Base-by-base conservation (phyloP, 768 basidiomycete species). In the Trametes punicea region DNA sequence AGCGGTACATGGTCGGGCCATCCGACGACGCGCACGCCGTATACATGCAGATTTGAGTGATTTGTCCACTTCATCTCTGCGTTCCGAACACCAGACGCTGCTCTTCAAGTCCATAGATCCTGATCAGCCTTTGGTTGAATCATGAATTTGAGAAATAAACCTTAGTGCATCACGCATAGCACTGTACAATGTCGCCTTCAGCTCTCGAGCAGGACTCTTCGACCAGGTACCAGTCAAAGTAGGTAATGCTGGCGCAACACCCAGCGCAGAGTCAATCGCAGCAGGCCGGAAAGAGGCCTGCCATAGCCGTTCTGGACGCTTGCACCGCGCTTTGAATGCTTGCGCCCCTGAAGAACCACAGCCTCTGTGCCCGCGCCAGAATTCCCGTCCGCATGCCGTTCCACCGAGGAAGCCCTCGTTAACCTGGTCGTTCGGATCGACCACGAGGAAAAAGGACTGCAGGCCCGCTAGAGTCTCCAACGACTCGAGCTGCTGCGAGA, bases 11-110 rank as follows among this genome's bases (percentile, higher is more conserved):
- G 71, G 21, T 74, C 57, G 9, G 86, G 86, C 86, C 86, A 88
- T 38, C 86, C 86, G 13, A 81, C 73, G 41, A 87, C 67, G 50
- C 73, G 77, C 29, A 88, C 81, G 9, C 81, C 82, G 60, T 85
- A 87, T 6, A 71, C 45, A 60, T 75, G 72, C 47, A 88, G 66
- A 40, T 80, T 75, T 23, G 81, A 77, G 46, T 79, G 85, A 64
- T 84, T 85, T 8, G 82, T 81, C 86, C 86, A 88, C 66, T 83
- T 87, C 86, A 88, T 88, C 62, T 88, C 86, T 20, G 86, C 85
- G 51, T 75, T 82, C 10, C 81, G 82, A 18, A 81, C 68, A 7
- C 84, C 84, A 60, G 81, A 83, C 6, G 74, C 76, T 4, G 74
- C 64, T 66, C 85, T 86, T 55, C 11, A 23, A 33, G 40, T 39